Evolutionary conservation across 805 yeast species (phyloP).

Genomic region (Zygoascus ofunaensis): DNA sequence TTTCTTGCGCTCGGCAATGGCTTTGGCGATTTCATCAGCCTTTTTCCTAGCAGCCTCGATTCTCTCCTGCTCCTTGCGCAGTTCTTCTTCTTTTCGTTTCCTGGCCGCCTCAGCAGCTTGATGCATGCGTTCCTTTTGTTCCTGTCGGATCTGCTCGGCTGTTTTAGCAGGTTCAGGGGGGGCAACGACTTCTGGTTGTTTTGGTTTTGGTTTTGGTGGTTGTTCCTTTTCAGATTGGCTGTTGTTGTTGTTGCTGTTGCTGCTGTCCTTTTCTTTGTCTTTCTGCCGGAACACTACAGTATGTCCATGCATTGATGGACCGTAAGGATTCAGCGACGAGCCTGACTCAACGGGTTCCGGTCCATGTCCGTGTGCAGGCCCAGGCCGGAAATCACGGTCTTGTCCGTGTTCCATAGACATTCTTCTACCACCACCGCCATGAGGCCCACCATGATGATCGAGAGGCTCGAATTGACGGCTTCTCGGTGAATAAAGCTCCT

Average conservation of each 20-base stretch:
- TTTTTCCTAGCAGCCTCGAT: constrained; percentile 22
- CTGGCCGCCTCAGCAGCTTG: constrained; percentile 27
- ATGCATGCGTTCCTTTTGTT: constrained; percentile 29
- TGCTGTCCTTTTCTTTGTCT: background rate
- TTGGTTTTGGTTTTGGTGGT: background rate
- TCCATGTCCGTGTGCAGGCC: background rate
- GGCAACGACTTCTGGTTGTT: background rate
- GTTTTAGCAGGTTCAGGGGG: background rate
- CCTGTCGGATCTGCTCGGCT: constrained; percentile 14
- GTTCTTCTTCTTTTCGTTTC: constrained; percentile 29
- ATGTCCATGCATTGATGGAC: background rate
- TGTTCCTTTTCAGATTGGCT: background rate
- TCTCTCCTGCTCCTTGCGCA: constrained; percentile 22
- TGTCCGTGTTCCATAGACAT: background rate
- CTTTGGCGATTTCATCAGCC: constrained; percentile 25
- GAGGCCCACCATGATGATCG: background rate
- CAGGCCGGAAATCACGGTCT: background rate
- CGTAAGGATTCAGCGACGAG: background rate
- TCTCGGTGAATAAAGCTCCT: constrained; percentile 20
- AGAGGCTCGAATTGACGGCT: constrained; percentile 16
- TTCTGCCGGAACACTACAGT: background rate
- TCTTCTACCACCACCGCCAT: background rate
- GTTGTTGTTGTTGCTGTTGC: too few relatives aligned
- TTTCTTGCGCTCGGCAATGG: constrained; percentile 15
- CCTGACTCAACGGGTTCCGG: background rate